Evolutionary conservation across 1,139 yeast species (phyloP), one percentile per base, ranked within the genome.

Genomic region (Suhomyces coccinellae): DNA sequence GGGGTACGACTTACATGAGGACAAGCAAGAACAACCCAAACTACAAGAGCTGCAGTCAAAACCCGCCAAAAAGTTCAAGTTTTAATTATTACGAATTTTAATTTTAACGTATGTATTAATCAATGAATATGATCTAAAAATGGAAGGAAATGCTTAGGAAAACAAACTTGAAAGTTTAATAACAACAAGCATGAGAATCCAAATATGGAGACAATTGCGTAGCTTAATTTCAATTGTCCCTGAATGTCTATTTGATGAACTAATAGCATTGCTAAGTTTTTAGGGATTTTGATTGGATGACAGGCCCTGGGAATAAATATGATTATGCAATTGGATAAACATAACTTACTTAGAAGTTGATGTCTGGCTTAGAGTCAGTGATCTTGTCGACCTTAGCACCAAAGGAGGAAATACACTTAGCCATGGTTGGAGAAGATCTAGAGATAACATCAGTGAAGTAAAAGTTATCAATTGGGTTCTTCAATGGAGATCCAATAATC

Each of bases 341-440:
- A 17, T 26, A 20, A 29, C 31, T 27, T 14, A 13, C 32, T 50
- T 61, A 65, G 55, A 69, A 66, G 56, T 65, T 66, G 50, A 70
- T 61, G 46, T 62, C 67, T 44, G 79, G 79, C 53, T 65, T 73
- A 50, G 77, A 78, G 62, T 81, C 85, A 49, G 63, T 63, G 45
- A 73, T 64, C 65, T 82, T 82, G 52, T 82, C 87, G 54, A 82
- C 73, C 67, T 80, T 77, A 48, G 85, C 79, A 48, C 88, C 88
- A 61, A 83, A 82, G 45, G 84, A 69, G 44, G 82, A 71, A 51
- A 82, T 78, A 77, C 95, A 85, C 71, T 79, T 85, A 44, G 96
- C 95, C 96, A 88, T 87, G 33, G 96, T 87, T 56, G 90, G 89
- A 43, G 96, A 87, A 47, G 88, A 82, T 74, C 96, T 80, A 33